These are phyloP conservation scores for Carallia pectinifolia DNA, from an alignment of 345 rosid genomes.

Conservation along the genomic window DNA sequence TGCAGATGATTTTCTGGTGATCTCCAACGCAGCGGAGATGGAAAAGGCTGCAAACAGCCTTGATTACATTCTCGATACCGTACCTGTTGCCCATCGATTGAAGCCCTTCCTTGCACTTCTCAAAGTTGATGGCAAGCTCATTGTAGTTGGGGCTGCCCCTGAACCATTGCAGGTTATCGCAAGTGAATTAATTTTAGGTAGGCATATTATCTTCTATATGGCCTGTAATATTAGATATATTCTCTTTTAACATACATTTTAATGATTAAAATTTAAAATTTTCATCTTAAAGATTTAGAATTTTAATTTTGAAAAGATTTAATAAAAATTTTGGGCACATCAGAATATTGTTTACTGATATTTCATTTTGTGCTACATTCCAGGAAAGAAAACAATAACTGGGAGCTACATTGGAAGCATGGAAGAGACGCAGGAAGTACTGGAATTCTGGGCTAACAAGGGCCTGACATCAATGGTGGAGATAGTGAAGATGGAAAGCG, in stretches of 20 bases:
- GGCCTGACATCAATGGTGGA: slow-evolving; percentile 54
- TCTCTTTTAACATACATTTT: too few relatives aligned
- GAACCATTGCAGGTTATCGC: slow-evolving; percentile 39
- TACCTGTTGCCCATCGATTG: slow-evolving; percentile 44
- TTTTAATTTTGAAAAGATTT: too few relatives aligned
- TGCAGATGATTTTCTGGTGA: slow-evolving; percentile 46
- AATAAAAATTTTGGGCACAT: not conserved
- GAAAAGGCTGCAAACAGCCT: slow-evolving; percentile 36
- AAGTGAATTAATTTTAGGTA: slow-evolving; percentile 33
- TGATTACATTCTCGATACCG: slow-evolving; percentile 49
- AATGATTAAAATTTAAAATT: too few relatives aligned
- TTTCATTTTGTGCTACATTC: not conserved
- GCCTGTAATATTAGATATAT: not conserved
- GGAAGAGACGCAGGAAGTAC: slow-evolving; percentile 52
- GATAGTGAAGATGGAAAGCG: slow-evolving; percentile 50
- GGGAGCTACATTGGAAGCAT: slow-evolving; percentile 66
- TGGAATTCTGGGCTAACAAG: slow-evolving; percentile 52
- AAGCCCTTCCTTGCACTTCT: slow-evolving; percentile 42
- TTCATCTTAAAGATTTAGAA: too few relatives aligned
- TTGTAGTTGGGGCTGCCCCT: slow-evolving; percentile 43
- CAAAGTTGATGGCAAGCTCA: slow-evolving; percentile 43
- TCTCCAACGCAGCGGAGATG: slow-evolving; percentile 41
- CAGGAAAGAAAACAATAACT: slow-evolving; percentile 52
- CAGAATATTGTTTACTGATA: not conserved
- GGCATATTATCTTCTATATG: not conserved